These are phyloP conservation scores for Pseudozyma sp. DNA, from an alignment of 1,284 basidiomycete species.

Conservation along the genomic window DNA sequence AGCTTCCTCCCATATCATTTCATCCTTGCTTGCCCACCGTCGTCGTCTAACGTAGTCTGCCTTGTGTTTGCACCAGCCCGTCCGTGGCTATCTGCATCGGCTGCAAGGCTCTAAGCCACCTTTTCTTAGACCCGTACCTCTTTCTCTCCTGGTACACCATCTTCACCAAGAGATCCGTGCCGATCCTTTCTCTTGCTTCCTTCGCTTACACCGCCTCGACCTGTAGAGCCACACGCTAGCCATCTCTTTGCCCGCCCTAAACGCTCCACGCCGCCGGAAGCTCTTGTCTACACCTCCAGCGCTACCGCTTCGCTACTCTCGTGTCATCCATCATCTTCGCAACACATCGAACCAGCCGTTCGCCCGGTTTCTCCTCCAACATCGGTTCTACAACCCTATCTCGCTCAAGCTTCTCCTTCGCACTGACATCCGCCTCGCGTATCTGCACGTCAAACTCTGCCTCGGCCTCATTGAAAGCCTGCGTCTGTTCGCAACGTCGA, in stretches of 20 bases:
- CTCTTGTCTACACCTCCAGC: neutral
- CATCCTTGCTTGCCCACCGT: neutral
- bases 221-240: slow-evolving; percentile 3
- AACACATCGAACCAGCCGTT: no score
- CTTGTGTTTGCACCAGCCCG: neutral
- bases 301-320: neutral
- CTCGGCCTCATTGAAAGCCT: no score
- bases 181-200: slow-evolving; percentile 2
- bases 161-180: neutral
- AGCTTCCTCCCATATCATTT: neutral
- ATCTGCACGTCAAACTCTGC: no score
- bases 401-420: no score
- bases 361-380: no score
- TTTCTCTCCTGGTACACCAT: neutral
- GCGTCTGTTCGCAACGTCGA: no score
- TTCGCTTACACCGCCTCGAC: slow-evolving; percentile 14
- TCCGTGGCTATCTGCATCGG: slow-evolving; percentile 20
- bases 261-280: slow-evolving; percentile 18
- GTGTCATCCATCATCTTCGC: no score
- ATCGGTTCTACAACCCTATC: no score
- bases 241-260: slow-evolving; percentile 4
- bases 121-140: neutral
- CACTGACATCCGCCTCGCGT: no score
- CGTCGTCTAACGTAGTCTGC: neutral
- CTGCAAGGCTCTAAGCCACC: slow-evolving; percentile 8